A percentile compares a stretch with the other conserved stretches of the same genome.
phyloP scores from a whole-genome alignment of 2,329 filamentous ascomycete genomes.

The Cladosporium oxysporum region DNA sequence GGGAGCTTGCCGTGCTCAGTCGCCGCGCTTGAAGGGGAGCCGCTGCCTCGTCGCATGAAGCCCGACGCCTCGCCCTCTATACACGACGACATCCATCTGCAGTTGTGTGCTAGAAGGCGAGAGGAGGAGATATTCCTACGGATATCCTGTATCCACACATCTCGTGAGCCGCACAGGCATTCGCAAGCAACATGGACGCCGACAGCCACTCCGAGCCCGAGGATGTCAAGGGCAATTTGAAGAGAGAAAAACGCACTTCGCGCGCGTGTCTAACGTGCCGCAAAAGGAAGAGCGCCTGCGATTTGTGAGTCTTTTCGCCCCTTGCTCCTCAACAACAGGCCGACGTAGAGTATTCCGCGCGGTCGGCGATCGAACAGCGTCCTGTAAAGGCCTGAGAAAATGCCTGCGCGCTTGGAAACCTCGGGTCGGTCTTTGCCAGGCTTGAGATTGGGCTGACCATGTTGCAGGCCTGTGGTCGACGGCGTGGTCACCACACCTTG shows the following conservation, averaged over 20 bases:
- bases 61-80: neutral
- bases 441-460: conserved; percentile 27
- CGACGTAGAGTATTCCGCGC: neutral
- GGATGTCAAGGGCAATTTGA: conserved; percentile 16
- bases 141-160: neutral
- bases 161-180: neutral
- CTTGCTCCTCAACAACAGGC: neutral
- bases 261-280: conserved; percentile 29
- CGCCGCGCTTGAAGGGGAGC: neutral
- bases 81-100: neutral
- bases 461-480: conserved; percentile 45
- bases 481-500: conserved; percentile 56
- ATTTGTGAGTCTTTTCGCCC: conserved; percentile 23
- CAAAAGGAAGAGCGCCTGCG: conserved; percentile 29
- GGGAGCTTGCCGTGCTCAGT: conserved; percentile 7
- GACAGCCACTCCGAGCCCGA: conserved; percentile 19
- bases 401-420: conserved; percentile 53
- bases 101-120: neutral
- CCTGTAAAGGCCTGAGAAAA: conserved; percentile 51
- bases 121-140: neutral
- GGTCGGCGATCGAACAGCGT: conserved; percentile 17
- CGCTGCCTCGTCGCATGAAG: conserved; percentile 5
- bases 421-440: conserved; percentile 46
- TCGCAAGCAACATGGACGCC: neutral
- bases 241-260: conserved; percentile 29